Evolutionary conservation across 495 filamentous ascomycete genomes (phyloP).

Genomic region (Xylaria acuta): DNA sequence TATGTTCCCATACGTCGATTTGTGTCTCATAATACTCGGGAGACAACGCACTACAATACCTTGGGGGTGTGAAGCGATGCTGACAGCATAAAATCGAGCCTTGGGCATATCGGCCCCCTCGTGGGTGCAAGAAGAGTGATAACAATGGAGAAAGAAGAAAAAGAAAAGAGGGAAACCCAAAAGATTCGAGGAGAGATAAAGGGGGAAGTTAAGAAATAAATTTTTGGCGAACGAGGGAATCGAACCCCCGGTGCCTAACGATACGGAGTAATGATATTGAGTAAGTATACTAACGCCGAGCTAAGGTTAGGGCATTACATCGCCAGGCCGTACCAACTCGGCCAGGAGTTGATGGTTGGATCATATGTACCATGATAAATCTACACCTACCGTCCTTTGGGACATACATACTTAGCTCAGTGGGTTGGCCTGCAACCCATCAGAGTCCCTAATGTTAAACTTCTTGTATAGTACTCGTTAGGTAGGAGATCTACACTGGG

Average conservation of each 20-base stretch:
- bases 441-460: background rate
- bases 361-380: too few species aligned
- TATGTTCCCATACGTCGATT: background rate
- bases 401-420: too few species aligned
- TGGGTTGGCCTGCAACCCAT: too few species aligned
- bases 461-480: background rate
- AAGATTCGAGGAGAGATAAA: too few species aligned
- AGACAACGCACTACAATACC: background rate
- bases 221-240: slow-evolving; percentile 9
- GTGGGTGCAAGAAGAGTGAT: too few species aligned
- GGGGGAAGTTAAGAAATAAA: background rate
- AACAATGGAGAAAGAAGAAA: background rate
- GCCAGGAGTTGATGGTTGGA: too few species aligned
- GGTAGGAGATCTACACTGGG: background rate
- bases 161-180: background rate
- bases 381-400: too few species aligned
- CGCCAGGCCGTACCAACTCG: background rate
- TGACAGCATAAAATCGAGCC: too few species aligned
- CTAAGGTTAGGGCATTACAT: background rate
- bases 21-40: background rate
- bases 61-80: too few species aligned
- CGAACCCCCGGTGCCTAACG: slow-evolving; percentile 4
- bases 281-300: background rate
- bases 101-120: too few species aligned
- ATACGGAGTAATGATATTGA: background rate